Percentiles rank a stretch among this genome's conserved stretches.
Conservation (phyloP, 129 eudicot genomes). For the Ambrosia trifida region DNA sequence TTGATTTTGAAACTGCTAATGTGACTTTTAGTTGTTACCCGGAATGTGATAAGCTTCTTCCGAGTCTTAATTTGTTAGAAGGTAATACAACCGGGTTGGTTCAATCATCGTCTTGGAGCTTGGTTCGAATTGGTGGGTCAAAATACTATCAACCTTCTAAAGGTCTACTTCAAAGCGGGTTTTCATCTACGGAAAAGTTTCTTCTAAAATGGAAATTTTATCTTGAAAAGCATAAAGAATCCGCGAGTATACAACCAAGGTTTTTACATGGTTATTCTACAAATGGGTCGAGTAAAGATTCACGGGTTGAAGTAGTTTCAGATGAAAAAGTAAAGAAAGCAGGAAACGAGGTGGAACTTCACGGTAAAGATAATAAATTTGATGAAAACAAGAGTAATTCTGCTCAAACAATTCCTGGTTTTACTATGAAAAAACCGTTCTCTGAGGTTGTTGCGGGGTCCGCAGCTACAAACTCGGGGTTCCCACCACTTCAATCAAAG, state of each 20-base stretch:
- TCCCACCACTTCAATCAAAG: slow-evolving; percentile 75
- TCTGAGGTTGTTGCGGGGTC: slow-evolving; percentile 98
- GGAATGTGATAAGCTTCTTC: slow-evolving; percentile 89
- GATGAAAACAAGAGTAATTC: slow-evolving; percentile 39
- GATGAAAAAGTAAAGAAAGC: slow-evolving; percentile 41
- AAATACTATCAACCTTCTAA: slow-evolving; percentile 82
- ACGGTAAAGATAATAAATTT: slow-evolving; percentile 29
- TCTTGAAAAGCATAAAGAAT: slow-evolving; percentile 53
- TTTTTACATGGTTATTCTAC: slow-evolving; percentile 31
- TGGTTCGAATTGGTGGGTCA: slow-evolving; percentile 77
- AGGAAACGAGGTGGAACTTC: slow-evolving; percentile 43
- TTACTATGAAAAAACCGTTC: slow-evolving; percentile 76
- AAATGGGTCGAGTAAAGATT: slow-evolving; percentile 29
- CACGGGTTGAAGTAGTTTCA: slow-evolving; percentile 32
- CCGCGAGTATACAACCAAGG: slow-evolving; percentile 20
- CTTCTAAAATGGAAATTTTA: slow-evolving; percentile 70
- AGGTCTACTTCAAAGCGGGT: slow-evolving; percentile 90
- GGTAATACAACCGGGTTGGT: slow-evolving; percentile 43
- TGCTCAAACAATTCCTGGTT: slow-evolving; percentile 46
- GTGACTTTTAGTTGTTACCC: slow-evolving; percentile 54
- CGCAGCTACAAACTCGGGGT: slow-evolving; percentile 55
- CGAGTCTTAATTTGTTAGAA: slow-evolving; percentile 54
- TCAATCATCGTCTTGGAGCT: slow-evolving; percentile 66
- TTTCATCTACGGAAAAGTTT: slow-evolving; percentile 67
- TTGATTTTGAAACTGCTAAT: slow-evolving; percentile 82